phyloP scores from a whole-genome alignment of 768 basidiomycete species.

The Leucosporidium creatinivorum region DNA sequence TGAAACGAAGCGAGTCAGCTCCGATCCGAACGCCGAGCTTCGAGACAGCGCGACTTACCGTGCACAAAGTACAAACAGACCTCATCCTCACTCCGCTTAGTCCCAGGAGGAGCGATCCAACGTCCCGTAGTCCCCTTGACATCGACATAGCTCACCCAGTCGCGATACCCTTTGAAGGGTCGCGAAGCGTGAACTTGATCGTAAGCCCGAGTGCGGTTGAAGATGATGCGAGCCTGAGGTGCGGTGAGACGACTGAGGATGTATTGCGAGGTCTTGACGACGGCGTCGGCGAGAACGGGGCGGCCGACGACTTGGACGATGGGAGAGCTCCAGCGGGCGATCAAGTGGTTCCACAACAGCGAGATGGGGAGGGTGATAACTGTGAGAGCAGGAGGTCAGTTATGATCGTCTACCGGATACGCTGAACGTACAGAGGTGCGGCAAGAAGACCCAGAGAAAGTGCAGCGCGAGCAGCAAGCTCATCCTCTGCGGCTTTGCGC shows the following conservation, averaged over 20 bases:
- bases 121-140: constrained; percentile 13
- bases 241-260: neutral
- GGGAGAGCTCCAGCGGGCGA: too few species aligned
- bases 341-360: too few species aligned
- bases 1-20: neutral
- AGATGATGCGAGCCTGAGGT: neutral
- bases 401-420: too few species aligned
- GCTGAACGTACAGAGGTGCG: too few species aligned
- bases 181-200: neutral
- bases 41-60: constrained; percentile 5
- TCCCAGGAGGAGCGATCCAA: constrained; percentile 23
- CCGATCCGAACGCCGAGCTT: neutral
- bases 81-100: constrained; percentile 13
- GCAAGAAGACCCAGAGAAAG: too few species aligned
- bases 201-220: constrained; percentile 2
- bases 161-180: neutral
- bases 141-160: constrained; percentile 11
- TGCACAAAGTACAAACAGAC: constrained; percentile 23
- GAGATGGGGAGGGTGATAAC: too few species aligned
- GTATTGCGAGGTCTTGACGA: neutral
- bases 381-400: too few species aligned
- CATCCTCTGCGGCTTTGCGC: too few species aligned
- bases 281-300: too few species aligned
- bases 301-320: too few species aligned
- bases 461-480: too few species aligned